phyloP scores from a whole-genome alignment of 352 stramenopile genomes.

The Phytophthora cactorum region DNA sequence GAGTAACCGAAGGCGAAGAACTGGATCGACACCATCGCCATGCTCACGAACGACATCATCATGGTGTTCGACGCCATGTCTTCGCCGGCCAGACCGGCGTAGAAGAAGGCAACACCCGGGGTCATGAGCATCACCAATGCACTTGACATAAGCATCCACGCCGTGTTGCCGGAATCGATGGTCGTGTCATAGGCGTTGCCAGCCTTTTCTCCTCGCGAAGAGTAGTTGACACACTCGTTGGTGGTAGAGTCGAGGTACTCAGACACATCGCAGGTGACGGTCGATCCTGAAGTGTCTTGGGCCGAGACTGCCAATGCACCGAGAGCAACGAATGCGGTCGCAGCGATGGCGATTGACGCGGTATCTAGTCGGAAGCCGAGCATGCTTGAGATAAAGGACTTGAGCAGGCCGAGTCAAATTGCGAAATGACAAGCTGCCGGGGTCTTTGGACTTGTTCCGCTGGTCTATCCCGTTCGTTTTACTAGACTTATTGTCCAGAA shows the following conservation, averaged over 20 bases:
- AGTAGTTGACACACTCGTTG: constrained; percentile 51
- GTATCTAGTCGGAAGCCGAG: neutral
- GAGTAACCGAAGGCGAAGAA: constrained; percentile 86
- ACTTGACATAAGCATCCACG: constrained; percentile 36
- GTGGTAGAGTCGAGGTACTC: constrained; percentile 4
- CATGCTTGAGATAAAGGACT: neutral
- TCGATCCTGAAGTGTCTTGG: neutral
- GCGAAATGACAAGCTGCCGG: neutral
- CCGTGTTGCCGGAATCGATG: constrained; percentile 44
- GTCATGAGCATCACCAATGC: constrained; percentile 40
- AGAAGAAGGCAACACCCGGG: constrained; percentile 56
- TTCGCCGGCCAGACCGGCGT: constrained; percentile 75
- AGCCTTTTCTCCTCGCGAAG: constrained; percentile 37
- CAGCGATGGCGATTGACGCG: neutral
- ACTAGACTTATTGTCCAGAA: neutral
- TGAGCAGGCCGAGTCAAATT: neutral
- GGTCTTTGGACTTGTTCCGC: neutral
- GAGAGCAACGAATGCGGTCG: neutral
- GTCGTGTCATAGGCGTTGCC: constrained; percentile 21
- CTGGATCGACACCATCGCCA: constrained; percentile 83
- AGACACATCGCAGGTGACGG: constrained; percentile 1
- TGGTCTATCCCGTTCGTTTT: neutral
- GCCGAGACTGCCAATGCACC: neutral
- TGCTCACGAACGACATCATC: constrained; percentile 82
- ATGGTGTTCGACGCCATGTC: constrained; percentile 87